A percentile compares a stretch with the other conserved stretches of the same genome.
phyloP scores from a whole-genome alignment of 352 stramenopile species.

The Pythium periplocum region DNA sequence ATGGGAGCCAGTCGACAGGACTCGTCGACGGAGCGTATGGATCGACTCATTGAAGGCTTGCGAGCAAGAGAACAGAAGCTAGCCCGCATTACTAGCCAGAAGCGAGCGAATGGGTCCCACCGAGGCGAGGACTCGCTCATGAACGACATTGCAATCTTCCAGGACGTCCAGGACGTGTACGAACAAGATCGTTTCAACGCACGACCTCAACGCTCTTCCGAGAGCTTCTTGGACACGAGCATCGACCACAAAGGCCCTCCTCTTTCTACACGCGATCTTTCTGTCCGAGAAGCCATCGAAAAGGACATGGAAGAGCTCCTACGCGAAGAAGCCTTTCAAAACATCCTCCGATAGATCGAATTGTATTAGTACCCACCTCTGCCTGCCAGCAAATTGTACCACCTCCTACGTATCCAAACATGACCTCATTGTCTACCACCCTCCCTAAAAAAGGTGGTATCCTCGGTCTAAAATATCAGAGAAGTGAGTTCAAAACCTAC shows the following conservation, averaged over 20 bases:
- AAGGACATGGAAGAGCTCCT: constrained; percentile 29
- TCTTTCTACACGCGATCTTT: constrained; percentile 11
- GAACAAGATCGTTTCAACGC: constrained; percentile 15
- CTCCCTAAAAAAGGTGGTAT: too few species aligned
- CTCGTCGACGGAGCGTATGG: background rate
- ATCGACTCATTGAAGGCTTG: constrained; percentile 22
- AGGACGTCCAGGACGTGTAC: constrained; percentile 32
- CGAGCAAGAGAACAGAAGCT: constrained; percentile 26
- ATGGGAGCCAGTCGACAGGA: background rate
- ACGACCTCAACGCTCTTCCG: background rate
- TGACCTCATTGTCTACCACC: too few species aligned
- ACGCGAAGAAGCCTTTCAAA: constrained; percentile 13
- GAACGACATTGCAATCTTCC: constrained; percentile 36
- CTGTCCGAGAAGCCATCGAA: constrained; percentile 31
- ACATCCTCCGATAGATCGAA: background rate
- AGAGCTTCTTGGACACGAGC: too few species aligned
- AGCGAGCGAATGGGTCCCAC: background rate
- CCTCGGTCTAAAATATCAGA: too few species aligned
- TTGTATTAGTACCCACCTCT: background rate
- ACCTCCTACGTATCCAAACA: too few species aligned
- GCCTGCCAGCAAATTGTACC: too few species aligned
- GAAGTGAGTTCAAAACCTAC: too few species aligned
- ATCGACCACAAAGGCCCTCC: background rate
- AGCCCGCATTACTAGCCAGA: constrained; percentile 4
- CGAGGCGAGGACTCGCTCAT: constrained; percentile 6